Evolutionary conservation across 148 eudicot genomes (phyloP).

Genomic region (Vaccinium myrtillus): DNA sequence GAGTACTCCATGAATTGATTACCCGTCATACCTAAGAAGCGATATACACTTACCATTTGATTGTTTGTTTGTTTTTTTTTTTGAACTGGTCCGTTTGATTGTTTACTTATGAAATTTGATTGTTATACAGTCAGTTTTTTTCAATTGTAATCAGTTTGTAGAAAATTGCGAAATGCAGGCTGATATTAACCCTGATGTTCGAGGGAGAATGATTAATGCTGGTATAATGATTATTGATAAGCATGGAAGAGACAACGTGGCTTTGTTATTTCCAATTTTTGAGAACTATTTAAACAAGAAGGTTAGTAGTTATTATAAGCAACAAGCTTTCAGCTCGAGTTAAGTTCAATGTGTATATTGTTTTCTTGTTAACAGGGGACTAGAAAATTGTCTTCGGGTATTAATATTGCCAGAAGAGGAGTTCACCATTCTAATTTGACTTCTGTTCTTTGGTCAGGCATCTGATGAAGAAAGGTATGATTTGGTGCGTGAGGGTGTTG

Average conservation of each 20-base stretch:
- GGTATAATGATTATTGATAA: conserved; percentile 92
- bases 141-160: neutral
- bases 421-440: conserved; percentile 5
- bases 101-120: neutral
- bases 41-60: neutral
- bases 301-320: conserved; percentile 40
- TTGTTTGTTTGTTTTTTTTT: neutral
- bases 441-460: conserved; percentile 45
- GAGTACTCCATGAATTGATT: conserved; percentile 1
- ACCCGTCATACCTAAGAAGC: neutral
- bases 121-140: neutral
- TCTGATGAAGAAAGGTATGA: conserved; percentile 91
- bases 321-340: neutral
- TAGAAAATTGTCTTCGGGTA: neutral
- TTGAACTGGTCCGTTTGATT: neutral
- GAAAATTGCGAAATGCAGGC: conserved; percentile 55
- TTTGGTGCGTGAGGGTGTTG: conserved; percentile 98
- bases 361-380: neutral
- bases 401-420: neutral
- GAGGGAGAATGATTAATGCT: conserved; percentile 98
- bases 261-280: conserved; percentile 91
- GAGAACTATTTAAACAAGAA: conserved; percentile 96
- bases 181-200: conserved; percentile 88
- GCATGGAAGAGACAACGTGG: conserved; percentile 86
- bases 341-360: neutral